phyloP scores from a whole-genome alignment of 164 flowering plant genomes.

The Annona cherimola region DNA sequence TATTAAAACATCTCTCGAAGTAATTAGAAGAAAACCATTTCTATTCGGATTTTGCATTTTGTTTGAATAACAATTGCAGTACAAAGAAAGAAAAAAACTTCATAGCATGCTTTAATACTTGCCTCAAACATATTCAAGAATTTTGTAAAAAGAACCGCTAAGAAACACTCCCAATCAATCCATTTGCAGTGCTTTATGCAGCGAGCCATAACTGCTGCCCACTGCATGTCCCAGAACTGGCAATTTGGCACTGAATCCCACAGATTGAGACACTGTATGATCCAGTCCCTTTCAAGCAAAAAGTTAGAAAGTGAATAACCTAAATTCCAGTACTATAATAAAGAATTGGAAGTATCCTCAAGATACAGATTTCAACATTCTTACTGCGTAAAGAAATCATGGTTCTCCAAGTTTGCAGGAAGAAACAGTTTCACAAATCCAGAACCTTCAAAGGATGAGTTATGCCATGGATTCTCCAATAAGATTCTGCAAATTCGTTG shows the following conservation, averaged over 20 bases:
- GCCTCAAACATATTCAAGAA: constrained; percentile 95
- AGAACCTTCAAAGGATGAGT: constrained; percentile 88
- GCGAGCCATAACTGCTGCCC: constrained; percentile 78
- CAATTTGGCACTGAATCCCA: constrained; percentile 89
- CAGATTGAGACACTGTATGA: constrained; percentile 45
- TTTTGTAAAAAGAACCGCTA: constrained; percentile 66
- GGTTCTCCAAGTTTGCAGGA: constrained; percentile 81
- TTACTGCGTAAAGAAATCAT: constrained; percentile 79
- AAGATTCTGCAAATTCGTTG: constrained; percentile 44
- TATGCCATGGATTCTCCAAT: constrained; percentile 97
- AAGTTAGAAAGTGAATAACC: background rate
- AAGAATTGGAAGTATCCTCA: background rate
- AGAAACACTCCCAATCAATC: constrained; percentile 68
- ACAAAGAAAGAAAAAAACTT: background rate
- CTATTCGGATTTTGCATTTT: background rate
- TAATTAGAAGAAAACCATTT: background rate
- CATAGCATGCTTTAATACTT: constrained; percentile 14
- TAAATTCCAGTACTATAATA: background rate
- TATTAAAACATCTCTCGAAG: background rate
- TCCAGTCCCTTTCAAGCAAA: constrained; percentile 54
- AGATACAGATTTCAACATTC: constrained; percentile 13
- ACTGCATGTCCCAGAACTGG: constrained; percentile 95
- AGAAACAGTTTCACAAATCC: constrained; percentile 90
- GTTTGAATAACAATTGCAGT: background rate
- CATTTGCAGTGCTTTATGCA: constrained; percentile 57